Conservation (phyloP, 2,329 filamentous ascomycete species). For the Metarhizium sp. region DNA sequence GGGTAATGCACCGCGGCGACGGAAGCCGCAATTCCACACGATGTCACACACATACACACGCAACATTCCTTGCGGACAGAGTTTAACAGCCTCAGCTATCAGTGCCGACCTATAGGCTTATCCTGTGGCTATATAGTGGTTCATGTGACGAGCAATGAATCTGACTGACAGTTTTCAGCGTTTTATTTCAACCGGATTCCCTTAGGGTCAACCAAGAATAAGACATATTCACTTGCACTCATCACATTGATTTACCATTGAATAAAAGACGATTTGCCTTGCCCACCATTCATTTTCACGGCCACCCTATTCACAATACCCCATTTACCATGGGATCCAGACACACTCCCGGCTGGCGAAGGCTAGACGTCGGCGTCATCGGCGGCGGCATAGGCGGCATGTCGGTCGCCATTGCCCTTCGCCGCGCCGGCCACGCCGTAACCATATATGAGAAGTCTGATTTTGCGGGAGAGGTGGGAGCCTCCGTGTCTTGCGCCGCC, state of each 20-base stretch:
- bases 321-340: slow-evolving; percentile 15
- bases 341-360: slow-evolving; percentile 27
- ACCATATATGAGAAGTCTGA: slow-evolving; percentile 59
- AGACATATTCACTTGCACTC: neutral
- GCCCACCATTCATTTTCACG: neutral
- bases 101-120: neutral
- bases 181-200: neutral
- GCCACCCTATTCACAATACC: neutral
- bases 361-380: slow-evolving; percentile 33
- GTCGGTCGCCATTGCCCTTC: slow-evolving; percentile 35
- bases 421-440: slow-evolving; percentile 35
- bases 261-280: neutral
- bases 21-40: neutral
- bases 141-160: neutral
- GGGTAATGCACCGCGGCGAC: slow-evolving; percentile 1
- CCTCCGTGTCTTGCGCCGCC: slow-evolving; percentile 57
- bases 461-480: slow-evolving; percentile 59
- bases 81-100: too few relatives aligned
- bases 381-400: slow-evolving; percentile 41
- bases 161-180: neutral
- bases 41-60: too few relatives aligned
- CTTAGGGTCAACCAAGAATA: neutral
- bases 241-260: too few relatives aligned
- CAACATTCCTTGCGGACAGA: too few relatives aligned
- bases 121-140: neutral